Base-by-base conservation (phyloP, 805 yeast species). In the Schizosaccharomyces lindneri region DNA sequence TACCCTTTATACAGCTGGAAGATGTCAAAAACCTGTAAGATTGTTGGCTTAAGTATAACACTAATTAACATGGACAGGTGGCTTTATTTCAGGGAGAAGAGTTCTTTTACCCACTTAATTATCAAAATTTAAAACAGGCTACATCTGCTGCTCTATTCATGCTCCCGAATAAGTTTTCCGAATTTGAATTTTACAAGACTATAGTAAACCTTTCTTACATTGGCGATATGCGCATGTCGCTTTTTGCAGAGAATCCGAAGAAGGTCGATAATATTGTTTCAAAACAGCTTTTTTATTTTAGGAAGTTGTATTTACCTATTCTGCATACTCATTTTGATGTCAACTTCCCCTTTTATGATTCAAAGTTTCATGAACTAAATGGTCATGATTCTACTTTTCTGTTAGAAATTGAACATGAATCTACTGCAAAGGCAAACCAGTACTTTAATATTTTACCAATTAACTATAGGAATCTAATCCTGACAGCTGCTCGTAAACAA, bases 1-100 rank as follows among this genome's bases (percentile, higher is more conserved):
- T 36, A 79, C 88, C 0, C 78, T 93, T 67, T 93, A 93, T 67
- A 68, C 93, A 21, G 94, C 96, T 1, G 98, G 98, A 1, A 76
- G 98, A 64, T 74, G 93, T 63, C 98, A 93, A 67, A 93, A 93
- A 68, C 98, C 98, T 0, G 95, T 90, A 4, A 83, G 85, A 64
- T 13, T 36, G 13, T 15, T 9, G 41, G 41, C 27, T n/a, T 51
- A 13, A 29, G 9, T 29, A 5, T 15, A 19, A 24, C 7, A 21
- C 39, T 6, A 51, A 51, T 2, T 7, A 7, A 2, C 11, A 51
- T 17, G 7, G 9, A 29, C 21, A 51, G 57, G 36, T 29, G n/a
- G 17, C n/a, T 17, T 19, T 51, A 24, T 17, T 51, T 51, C 31
- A 29, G 15, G 57, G 36, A 29, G 36, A 21, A 9, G 57, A 51